These are phyloP conservation scores for Syzygium malaccense DNA, from an alignment of 441 rosid species.

Conservation along the genomic window DNA sequence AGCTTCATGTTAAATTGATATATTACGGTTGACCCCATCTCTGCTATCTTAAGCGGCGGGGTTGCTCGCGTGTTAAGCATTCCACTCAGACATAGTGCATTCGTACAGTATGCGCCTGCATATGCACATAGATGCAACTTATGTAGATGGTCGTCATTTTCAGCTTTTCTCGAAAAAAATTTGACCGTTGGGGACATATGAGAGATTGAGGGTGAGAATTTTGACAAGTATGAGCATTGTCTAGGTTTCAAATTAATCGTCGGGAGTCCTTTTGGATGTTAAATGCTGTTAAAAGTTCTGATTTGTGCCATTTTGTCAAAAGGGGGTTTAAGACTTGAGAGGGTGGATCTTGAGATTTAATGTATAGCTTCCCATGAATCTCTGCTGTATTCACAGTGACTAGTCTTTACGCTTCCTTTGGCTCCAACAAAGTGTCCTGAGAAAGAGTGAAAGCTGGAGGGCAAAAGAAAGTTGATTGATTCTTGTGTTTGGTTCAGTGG, in stretches of 20 bases:
- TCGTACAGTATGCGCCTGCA: background rate
- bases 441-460: background rate
- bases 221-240: background rate
- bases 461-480: conserved; percentile 17
- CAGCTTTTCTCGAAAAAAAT: background rate
- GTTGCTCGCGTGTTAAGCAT: background rate
- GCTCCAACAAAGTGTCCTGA: conserved; percentile 17
- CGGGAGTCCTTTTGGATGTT: background rate
- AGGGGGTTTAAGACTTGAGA: background rate
- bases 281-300: background rate
- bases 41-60: background rate
- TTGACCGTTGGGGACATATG: background rate
- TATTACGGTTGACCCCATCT: background rate
- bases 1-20: background rate
- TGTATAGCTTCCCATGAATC: conserved; percentile 1
- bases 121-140: background rate
- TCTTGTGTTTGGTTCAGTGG: conserved; percentile 1
- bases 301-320: background rate
- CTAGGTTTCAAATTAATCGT: background rate
- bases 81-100: background rate
- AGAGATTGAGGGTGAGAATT: background rate
- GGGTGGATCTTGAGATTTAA: conserved; percentile 2
- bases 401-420: conserved; percentile 30
- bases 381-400: background rate
- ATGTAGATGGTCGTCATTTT: background rate